Evolutionary conservation across 352 stramenopile genomes (phyloP), one percentile per base, ranked within the genome.

Genomic region (Hyphochytrium catenoides): DNA sequence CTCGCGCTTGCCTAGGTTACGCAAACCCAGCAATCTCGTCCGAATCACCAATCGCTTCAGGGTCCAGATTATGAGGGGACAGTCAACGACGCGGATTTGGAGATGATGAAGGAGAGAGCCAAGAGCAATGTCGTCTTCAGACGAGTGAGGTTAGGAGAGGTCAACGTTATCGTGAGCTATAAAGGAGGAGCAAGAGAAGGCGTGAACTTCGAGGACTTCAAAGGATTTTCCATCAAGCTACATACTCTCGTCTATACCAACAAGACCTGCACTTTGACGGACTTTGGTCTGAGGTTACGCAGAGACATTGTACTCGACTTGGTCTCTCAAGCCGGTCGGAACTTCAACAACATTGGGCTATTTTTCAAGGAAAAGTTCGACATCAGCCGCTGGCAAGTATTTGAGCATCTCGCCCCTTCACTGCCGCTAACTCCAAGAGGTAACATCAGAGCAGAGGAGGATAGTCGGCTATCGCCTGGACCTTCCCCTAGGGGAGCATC

Each of bases 301-400:
- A 59, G 65, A 0, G 68, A 83, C 26, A 70, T 83, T 18, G 51
- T 83, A 8, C 47, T 83, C 8, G 66, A 83, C 36, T 57, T 83
- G 16, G 50, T 83, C 3, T 78, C 66, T 2, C 68, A 83, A 41
- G 68, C 79, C 2, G 68, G 68, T 1, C 61, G 68, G 12, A 79
- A 83, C 43, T 83, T 83, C 38, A 72, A 63, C 33, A 83, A 79
- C 52, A 73, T 83, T 15, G 63, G 59, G 3, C 74, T 69, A 12
- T 76, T 83, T 31, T 35, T 83, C 33, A 62, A 63, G 1, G 68
- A 79, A 37, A 62, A 77, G 12, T 69, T 79, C 21, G 68, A 78
- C 30, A 45, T 69, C 20, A 62, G 51, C 19, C 51, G 65, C 4
- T 77, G 61, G 68, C 62, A 55, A 1, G 43, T 52, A 0, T 74